Base-by-base conservation (phyloP, 2,329 filamentous ascomycete species). In the Westerdykella ornata region DNA sequence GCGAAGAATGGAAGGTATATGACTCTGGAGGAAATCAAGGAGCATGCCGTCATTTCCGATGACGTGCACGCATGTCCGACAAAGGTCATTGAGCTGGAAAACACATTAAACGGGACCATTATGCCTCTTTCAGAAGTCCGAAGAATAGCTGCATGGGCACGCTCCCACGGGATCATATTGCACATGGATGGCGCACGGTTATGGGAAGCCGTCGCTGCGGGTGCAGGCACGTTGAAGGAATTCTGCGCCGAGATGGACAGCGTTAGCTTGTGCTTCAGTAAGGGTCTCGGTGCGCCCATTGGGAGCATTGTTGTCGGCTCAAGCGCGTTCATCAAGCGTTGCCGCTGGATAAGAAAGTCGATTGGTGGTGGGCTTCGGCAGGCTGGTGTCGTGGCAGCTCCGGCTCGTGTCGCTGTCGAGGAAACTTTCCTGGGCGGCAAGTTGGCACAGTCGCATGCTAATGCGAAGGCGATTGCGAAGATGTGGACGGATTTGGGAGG, bases 31-130 rank as follows among this genome's bases (percentile, higher is more conserved):
- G 89, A 95, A 54, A 68, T 95, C 12, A 66, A 82, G 58, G 74
- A 78, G 46, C 70, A 84, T 48, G 78, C 77, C 4, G 73, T 83
- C 0, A 60, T 88, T 17, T 72, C 74, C 49, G 76, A 85, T 41
- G 79, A 94, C 53, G 76, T 92, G 15, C 87, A 94, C 61, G 72
- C 74, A 22, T 88, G 84, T 56, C 88, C 88, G 0, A 94, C 88
- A 0, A 78, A 78, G 34, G 77, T 95, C 38, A 86, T 96, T 51
- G 82, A 78, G 47, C 71, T 95, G 36, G 88, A 96, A 60, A 95
- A 94, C 61, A 95, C 89, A 1, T 75, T 94, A 37, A 78, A 80
- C 41, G 88, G 88, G 17, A 80, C 81, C 54, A 73, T 95, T 34
- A 83, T 86, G 74, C 89, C 88, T 0, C 72, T 94, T 1, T 66